phyloP scores from a whole-genome alignment of 163 green algal genomes.

The Coccomyxa subellipsoidea region DNA sequence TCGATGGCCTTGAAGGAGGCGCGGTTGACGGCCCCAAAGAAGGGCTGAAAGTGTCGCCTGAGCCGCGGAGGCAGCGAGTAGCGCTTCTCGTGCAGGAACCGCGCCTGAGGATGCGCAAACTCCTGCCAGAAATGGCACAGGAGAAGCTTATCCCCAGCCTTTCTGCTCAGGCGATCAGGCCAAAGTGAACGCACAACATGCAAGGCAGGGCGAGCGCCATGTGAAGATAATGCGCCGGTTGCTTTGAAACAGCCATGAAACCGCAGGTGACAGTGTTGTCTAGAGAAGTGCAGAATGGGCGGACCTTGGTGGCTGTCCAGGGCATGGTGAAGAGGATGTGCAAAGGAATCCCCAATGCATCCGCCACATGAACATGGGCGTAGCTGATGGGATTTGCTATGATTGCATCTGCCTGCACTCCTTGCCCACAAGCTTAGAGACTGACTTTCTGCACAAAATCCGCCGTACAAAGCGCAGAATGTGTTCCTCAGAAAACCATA shows the following conservation, averaged over 20 bases:
- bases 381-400: slow-evolving; percentile 63
- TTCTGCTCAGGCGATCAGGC: no score
- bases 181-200: no score
- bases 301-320: slow-evolving; percentile 58
- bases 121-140: background rate
- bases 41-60: no score
- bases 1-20: slow-evolving; percentile 12
- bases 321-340: slow-evolving; percentile 77
- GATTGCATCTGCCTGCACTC: slow-evolving; percentile 49
- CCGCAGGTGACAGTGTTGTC: no score
- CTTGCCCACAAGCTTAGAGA: background rate
- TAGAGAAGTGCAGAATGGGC: background rate
- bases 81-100: slow-evolving; percentile 24
- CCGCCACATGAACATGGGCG: slow-evolving; percentile 59
- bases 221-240: no score
- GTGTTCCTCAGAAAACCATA: no score
- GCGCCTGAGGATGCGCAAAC: slow-evolving; percentile 20
- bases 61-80: background rate
- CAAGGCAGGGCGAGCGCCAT: no score
- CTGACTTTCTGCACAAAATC: no score
- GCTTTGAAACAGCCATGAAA: no score
- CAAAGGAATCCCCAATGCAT: slow-evolving; percentile 58
- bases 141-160: no score
- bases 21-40: slow-evolving; percentile 5
- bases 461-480: no score